These are phyloP conservation scores for Apiospora malaysiana DNA, from an alignment of 2,329 filamentous ascomycete species.

Conservation along the genomic window DNA sequence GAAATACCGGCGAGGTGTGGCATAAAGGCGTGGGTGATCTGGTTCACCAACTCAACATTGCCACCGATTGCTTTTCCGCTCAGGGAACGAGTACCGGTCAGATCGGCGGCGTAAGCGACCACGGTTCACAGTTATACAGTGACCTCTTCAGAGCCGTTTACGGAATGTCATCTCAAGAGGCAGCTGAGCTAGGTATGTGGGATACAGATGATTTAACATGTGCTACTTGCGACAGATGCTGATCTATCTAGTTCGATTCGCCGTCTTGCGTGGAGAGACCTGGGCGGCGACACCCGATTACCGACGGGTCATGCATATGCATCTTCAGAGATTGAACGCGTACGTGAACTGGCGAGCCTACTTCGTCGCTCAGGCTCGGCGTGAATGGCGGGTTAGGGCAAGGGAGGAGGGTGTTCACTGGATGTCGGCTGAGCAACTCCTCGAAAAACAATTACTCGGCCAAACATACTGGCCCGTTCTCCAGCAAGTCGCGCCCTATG, in stretches of 20 bases:
- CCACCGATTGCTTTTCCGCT: background rate
- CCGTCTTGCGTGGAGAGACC: background rate
- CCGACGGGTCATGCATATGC: background rate
- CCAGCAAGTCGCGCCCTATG: background rate
- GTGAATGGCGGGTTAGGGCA: background rate
- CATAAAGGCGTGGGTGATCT: too few relatives aligned
- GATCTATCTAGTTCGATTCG: background rate
- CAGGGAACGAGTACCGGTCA: background rate
- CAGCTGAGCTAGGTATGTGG: background rate
- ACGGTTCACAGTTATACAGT: rapidly evolving
- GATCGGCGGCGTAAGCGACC: too few relatives aligned
- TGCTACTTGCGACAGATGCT: too few relatives aligned
- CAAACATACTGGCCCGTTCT: background rate
- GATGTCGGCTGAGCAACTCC: too few relatives aligned
- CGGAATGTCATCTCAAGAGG: background rate
- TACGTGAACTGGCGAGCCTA: background rate
- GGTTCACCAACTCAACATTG: background rate
- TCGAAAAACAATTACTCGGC: too few relatives aligned
- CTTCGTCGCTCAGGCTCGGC: background rate
- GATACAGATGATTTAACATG: background rate
- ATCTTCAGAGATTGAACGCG: background rate
- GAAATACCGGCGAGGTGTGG: too few relatives aligned
- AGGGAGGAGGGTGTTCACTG: too few relatives aligned
- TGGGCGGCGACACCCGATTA: rapidly evolving
- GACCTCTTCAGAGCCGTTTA: background rate